Evolutionary conservation across 495 filamentous ascomycete genomes (phyloP).

Genomic region (Tuber brumale): DNA sequence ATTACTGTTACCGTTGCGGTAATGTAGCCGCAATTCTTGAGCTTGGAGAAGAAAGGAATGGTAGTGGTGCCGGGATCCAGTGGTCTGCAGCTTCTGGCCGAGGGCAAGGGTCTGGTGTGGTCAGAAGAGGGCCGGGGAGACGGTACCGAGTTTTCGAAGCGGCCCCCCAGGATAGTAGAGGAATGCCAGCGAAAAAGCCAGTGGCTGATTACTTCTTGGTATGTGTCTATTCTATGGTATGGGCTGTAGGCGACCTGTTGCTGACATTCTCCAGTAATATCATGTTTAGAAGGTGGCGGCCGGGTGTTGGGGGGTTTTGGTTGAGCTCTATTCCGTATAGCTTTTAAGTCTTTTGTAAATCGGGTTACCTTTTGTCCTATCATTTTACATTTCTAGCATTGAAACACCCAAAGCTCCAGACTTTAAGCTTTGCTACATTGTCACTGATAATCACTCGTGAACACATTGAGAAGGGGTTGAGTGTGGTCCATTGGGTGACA

Average conservation of each 20-base stretch:
- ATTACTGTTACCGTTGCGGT: conserved; percentile 97
- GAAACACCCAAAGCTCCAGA: background rate
- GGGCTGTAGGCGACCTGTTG: background rate
- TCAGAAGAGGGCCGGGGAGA: conserved; percentile 69
- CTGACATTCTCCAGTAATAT: conserved; percentile 1
- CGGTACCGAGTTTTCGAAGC: conserved; percentile 95
- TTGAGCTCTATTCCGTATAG: background rate
- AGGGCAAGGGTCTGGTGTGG: conserved; percentile 41
- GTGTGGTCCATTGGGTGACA: background rate
- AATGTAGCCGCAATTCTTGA: conserved; percentile 95
- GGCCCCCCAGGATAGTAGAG: conserved; percentile 89
- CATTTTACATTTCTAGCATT: background rate
- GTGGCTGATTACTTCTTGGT: conserved; percentile 91
- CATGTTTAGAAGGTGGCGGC: background rate
- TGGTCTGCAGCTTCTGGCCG: conserved; percentile 29
- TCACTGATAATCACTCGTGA: background rate
- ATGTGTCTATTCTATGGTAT: background rate
- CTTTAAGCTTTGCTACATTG: background rate
- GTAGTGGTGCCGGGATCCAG: conserved; percentile 20
- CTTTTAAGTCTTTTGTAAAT: conserved; percentile 4
- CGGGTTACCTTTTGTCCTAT: background rate
- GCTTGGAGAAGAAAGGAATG: conserved; percentile 72
- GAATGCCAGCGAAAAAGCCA: conserved; percentile 98
- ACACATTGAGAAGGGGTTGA: background rate
- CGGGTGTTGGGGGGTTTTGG: background rate